These are phyloP conservation scores for Globisporangium paroecandrum DNA, from an alignment of 352 stramenopile species.

Conservation along the genomic window DNA sequence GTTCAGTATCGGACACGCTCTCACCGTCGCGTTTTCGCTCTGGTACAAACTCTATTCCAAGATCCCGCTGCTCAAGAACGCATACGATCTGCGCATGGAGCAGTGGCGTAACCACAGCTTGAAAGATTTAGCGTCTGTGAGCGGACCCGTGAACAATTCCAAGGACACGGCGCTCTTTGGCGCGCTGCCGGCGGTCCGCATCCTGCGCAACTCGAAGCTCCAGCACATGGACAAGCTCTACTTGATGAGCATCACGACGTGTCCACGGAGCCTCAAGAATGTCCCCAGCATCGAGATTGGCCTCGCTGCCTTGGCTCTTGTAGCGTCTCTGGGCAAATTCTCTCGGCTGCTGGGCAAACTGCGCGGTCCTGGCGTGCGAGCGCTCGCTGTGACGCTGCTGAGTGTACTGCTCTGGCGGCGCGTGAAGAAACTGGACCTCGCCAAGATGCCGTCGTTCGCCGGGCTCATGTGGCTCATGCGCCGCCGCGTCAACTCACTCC, in stretches of 20 bases:
- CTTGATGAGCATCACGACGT: slow-evolving; percentile 74
- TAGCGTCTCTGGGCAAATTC: slow-evolving; percentile 11
- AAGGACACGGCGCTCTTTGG: slow-evolving; percentile 8
- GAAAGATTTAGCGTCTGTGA: background rate
- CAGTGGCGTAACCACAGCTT: slow-evolving; percentile 35
- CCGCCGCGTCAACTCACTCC: slow-evolving; percentile 39
- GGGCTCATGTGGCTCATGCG: slow-evolving; percentile 62
- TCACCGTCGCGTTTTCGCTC: slow-evolving; percentile 32
- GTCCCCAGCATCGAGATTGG: slow-evolving; percentile 30
- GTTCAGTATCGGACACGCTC: slow-evolving; percentile 33
- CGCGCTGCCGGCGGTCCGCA: slow-evolving; percentile 14
- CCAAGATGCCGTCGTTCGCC: slow-evolving; percentile 59
- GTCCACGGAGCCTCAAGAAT: slow-evolving; percentile 36
- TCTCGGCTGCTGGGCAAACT: slow-evolving; percentile 19
- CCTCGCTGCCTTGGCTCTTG: slow-evolving; percentile 6
- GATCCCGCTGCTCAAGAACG: slow-evolving; percentile 34
- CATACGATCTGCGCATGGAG: slow-evolving; percentile 52
- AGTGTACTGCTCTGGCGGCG: slow-evolving; percentile 27
- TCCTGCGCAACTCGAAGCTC: slow-evolving; percentile 46
- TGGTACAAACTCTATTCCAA: slow-evolving; percentile 42
- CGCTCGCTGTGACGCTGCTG: slow-evolving; percentile 20
- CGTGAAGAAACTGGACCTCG: slow-evolving; percentile 53
- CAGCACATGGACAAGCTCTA: slow-evolving; percentile 57
- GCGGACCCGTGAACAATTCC: background rate
- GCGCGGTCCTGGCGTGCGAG: slow-evolving; percentile 2